Evolutionary conservation across 2,329 filamentous ascomycete genomes (phyloP), one percentile per base, ranked within the genome.

Genomic region (Xylaria hypoxylon): DNA sequence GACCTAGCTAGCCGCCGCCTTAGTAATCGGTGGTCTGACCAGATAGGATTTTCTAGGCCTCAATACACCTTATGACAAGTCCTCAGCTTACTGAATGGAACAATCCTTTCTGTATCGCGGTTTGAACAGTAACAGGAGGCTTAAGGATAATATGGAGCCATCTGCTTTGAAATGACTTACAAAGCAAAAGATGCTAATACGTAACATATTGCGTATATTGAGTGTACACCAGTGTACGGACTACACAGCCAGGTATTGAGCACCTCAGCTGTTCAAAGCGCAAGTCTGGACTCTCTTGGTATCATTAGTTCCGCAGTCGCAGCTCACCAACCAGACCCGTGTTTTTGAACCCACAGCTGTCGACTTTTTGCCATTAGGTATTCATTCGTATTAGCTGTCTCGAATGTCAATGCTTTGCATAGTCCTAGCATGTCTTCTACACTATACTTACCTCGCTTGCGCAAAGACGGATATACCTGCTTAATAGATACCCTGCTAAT

Each of bases 71-170:
- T 42, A 51, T 50, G 28, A 50, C 19, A 31, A 31, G 42, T n/a
- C 47, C 8, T 44, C 26, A 22, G 47, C 50, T 26, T 53, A 40
- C 52, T 55, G 35, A 40, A 6, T n/a, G 5, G 13, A 28, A 28
- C 19, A 38, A 26, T 42, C 19, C 35, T 44, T 24, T 33, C 15
- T 50, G 13, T 17, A 2, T 15, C 48, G 19, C 22, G 22, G n/a
- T n/a, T 35, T 40, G 5, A 26, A 59, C 48, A 59, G 55, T 64
- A 42, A 42, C 59, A 53, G 31, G 52, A 50, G 60, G 60, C 51
- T 57, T 48, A 26, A 15, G 19, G 17, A 55, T 19, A 38, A 19
- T 8, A 28, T 44, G 26, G 26, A 26, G 22, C 2, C 24, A 42
- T 31, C 11, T 13, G n/a, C 19, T 51, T 28, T 15, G 5, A 40